A percentile compares a stretch with the other conserved stretches of the same genome.
These are phyloP conservation scores for Alternaria solani DNA, from an alignment of 2,329 filamentous ascomycete genomes.

Conservation along the genomic window DNA sequence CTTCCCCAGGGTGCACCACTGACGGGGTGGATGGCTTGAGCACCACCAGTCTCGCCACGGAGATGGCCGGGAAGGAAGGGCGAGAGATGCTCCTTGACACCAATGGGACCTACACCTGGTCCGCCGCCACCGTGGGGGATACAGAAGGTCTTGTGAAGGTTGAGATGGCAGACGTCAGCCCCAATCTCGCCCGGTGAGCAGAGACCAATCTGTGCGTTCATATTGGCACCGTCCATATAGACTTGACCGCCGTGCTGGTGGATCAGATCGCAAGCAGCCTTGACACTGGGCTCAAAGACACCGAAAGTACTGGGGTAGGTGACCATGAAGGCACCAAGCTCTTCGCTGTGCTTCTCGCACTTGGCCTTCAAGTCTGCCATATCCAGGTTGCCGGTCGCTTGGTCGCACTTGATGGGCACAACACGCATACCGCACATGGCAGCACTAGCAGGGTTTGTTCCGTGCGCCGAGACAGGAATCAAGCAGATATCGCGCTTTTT, in stretches of 20 bases:
- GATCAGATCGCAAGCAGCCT: conserved; percentile 83
- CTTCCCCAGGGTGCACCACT: conserved; percentile 87
- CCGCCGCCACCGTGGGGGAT: conserved; percentile 96
- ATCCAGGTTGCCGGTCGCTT: conserved; percentile 86
- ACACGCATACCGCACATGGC: conserved; percentile 97
- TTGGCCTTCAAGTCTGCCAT: conserved; percentile 85
- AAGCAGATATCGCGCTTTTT: conserved; percentile 88
- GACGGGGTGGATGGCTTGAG: conserved; percentile 72
- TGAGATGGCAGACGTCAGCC: conserved; percentile 95
- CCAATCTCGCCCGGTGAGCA: conserved; percentile 95
- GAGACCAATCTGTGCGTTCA: conserved; percentile 97
- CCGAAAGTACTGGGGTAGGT: conserved; percentile 96
- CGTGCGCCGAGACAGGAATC: conserved; percentile 93
- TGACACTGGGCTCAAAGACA: conserved; percentile 90
- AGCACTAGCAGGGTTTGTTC: conserved; percentile 93
- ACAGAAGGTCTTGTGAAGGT: conserved; percentile 98
- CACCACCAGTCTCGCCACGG: conserved; percentile 64
- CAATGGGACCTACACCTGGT: conserved; percentile 92
- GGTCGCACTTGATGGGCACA: conserved; percentile 89
- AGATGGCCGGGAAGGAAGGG: conserved; percentile 79
- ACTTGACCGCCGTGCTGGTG: conserved; percentile 90
- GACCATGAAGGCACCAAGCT: conserved; percentile 93
- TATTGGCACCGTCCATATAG: conserved; percentile 98
- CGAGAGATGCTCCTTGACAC: conserved; percentile 81
- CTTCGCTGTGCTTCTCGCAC: conserved; percentile 84